Evolutionary conservation across 2,329 filamentous ascomycete species (phyloP).

Genomic region (Diaporthe capsici): DNA sequence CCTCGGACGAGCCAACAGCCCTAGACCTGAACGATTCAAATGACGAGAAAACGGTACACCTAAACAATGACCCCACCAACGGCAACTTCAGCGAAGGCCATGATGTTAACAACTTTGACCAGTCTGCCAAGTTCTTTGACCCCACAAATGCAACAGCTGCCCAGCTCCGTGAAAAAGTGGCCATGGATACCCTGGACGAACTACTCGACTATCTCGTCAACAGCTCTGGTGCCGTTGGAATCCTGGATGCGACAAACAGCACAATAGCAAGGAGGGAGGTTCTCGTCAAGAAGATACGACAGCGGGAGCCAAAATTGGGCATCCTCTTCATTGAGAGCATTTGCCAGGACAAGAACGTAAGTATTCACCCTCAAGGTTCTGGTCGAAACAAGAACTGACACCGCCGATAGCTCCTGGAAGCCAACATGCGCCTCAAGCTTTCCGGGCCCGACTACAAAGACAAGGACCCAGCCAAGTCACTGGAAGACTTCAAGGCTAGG

Average conservation of each 20-base stretch:
- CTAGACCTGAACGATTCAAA: constrained; percentile 54
- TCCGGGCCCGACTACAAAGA: constrained; percentile 96
- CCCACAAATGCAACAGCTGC: constrained; percentile 87
- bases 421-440: constrained; percentile 97
- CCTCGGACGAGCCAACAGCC: constrained; percentile 56
- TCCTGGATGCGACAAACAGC: constrained; percentile 97
- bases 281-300: constrained; percentile 86
- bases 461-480: constrained; percentile 87
- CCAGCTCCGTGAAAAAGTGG: constrained; percentile 89
- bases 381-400: constrained; percentile 4
- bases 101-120: constrained; percentile 73
- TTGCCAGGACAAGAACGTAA: constrained; percentile 82
- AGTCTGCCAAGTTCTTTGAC: constrained; percentile 95
- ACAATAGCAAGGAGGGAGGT: constrained; percentile 87
- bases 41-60: constrained; percentile 39
- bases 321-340: constrained; percentile 97
- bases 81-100: constrained; percentile 33
- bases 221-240: constrained; percentile 89
- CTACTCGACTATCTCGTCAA: constrained; percentile 89
- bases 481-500: constrained; percentile 92
- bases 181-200: constrained; percentile 92
- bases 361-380: constrained; percentile 41
- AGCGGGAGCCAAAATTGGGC: constrained; percentile 87
- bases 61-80: constrained; percentile 25
- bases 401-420: constrained; percentile 78